A percentile compares a stretch with the other conserved stretches of the same genome.
These are phyloP conservation scores for Corymbia citriodora DNA, from an alignment of 441 rosid species.

Conservation along the genomic window DNA sequence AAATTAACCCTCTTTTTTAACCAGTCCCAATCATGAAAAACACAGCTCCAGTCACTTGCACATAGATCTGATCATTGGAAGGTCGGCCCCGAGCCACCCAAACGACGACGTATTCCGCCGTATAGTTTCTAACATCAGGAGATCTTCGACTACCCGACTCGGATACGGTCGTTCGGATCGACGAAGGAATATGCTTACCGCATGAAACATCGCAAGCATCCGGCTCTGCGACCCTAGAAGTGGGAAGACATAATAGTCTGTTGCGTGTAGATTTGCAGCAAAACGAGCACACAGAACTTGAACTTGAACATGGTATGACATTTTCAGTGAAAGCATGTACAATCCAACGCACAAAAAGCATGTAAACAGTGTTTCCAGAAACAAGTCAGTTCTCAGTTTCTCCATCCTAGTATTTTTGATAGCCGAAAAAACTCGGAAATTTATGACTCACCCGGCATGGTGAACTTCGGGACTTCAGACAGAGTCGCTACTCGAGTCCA, in stretches of 20 bases:
- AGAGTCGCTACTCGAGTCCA: neutral
- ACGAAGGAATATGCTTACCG: neutral
- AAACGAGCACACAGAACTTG: neutral
- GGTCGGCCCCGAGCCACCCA: neutral
- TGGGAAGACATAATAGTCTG: neutral
- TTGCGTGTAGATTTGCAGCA: neutral
- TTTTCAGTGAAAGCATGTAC: neutral
- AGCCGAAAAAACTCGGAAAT: neutral
- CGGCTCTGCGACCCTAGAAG: neutral
- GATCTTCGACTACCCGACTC: neutral
- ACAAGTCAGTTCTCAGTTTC: neutral
- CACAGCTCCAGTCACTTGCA: neutral
- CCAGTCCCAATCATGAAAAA: neutral
- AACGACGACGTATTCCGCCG: neutral
- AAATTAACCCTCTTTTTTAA: neutral
- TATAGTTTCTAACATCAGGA: neutral
- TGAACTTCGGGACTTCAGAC: neutral
- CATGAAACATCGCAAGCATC: neutral
- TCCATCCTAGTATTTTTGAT: neutral
- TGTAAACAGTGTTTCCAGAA: neutral
- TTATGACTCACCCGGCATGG: neutral
- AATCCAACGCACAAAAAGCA: neutral
- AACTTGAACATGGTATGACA: neutral
- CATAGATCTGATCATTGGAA: neutral
- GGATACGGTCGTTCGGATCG: neutral